Evolutionary conservation across 2,329 filamentous ascomycete genomes (phyloP).

Genomic region (Teratosphaeria destructans): DNA sequence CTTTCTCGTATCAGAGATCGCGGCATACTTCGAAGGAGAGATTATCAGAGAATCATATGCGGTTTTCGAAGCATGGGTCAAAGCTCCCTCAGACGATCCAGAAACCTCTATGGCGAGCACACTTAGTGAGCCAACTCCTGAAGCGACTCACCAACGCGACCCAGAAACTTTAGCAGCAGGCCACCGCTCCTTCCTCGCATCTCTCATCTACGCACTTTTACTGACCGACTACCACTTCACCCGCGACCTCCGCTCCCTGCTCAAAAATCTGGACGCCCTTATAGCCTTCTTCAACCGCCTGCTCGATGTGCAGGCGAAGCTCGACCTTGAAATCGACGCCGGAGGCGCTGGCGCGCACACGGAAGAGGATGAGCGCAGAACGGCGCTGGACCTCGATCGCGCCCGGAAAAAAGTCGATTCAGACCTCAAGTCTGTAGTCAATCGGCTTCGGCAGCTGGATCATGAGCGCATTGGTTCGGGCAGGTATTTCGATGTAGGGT

Average conservation of each 20-base stretch:
- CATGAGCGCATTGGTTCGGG: constrained; percentile 31
- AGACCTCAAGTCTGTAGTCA: constrained; percentile 53
- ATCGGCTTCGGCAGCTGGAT: constrained; percentile 52
- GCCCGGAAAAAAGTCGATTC: constrained; percentile 55
- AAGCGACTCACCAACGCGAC: constrained; percentile 48
- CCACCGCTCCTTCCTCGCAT: constrained; percentile 64
- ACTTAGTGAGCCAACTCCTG: not conserved
- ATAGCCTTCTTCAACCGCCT: constrained; percentile 67
- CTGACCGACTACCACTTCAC: constrained; percentile 56
- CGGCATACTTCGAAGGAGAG: constrained; percentile 81
- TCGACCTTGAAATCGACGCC: constrained; percentile 71
- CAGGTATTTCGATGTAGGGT: constrained; percentile 14
- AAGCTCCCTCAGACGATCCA: constrained; percentile 6
- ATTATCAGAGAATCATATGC: constrained; percentile 74
- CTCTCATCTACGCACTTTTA: constrained; percentile 56
- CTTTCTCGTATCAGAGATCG: constrained; percentile 80
- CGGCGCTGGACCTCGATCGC: constrained; percentile 52
- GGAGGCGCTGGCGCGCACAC: constrained; percentile 49
- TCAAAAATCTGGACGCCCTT: constrained; percentile 70
- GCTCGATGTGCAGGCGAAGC: constrained; percentile 62
- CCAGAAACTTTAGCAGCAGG: constrained; percentile 75
- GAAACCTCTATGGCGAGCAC: not conserved
- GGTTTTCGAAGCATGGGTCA: constrained; percentile 62
- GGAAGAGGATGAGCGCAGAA: constrained; percentile 59
- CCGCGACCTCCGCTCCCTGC: constrained; percentile 52